A percentile compares a stretch with the other conserved stretches of the same genome.
Conservation (phyloP, 1,284 basidiomycete species). For the Apiotrichum siamense region DNA sequence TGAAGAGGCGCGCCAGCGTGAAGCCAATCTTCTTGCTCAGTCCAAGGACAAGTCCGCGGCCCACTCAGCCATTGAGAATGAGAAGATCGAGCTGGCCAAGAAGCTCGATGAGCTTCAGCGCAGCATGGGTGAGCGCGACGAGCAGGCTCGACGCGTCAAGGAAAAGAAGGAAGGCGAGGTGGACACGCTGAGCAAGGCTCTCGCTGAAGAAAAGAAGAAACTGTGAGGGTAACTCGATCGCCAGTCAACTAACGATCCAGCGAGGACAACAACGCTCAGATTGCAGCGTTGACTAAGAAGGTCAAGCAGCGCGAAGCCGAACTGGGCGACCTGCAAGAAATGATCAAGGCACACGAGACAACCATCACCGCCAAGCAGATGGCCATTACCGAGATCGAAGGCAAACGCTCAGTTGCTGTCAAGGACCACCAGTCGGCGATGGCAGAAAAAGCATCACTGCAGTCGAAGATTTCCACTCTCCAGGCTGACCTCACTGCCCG, state of each 20-base stretch:
- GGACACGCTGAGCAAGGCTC: slow-evolving; percentile 66
- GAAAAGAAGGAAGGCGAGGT: slow-evolving; percentile 66
- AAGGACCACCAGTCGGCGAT: slow-evolving; percentile 39
- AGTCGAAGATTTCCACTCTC: slow-evolving; percentile 63
- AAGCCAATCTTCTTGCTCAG: slow-evolving; percentile 53
- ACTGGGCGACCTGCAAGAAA: slow-evolving; percentile 58
- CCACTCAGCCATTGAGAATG: slow-evolving; percentile 49
- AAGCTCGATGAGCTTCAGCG: slow-evolving; percentile 67
- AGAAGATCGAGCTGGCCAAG: slow-evolving; percentile 56
- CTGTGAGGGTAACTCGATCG: slow-evolving; percentile 52
- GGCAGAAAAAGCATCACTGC: slow-evolving; percentile 55
- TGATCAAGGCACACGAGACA: slow-evolving; percentile 53
- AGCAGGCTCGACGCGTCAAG: slow-evolving; percentile 68
- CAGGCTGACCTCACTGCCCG: slow-evolving; percentile 61
- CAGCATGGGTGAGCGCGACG: slow-evolving; percentile 66
- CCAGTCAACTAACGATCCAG: slow-evolving; percentile 46
- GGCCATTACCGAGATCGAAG: slow-evolving; percentile 58
- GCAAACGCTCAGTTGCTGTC: slow-evolving; percentile 54
- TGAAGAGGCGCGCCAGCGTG: slow-evolving; percentile 61
- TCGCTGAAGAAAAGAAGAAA: slow-evolving; percentile 61
- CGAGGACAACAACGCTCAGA: slow-evolving; percentile 58
- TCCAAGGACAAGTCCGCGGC: slow-evolving; percentile 30
- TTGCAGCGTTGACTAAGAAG: slow-evolving; percentile 60
- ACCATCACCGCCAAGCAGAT: slow-evolving; percentile 75
- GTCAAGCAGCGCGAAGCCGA: slow-evolving; percentile 70